Evolutionary conservation across 805 yeast genomes (phyloP).

Genomic region (Sugiyamaella chiloensis): DNA sequence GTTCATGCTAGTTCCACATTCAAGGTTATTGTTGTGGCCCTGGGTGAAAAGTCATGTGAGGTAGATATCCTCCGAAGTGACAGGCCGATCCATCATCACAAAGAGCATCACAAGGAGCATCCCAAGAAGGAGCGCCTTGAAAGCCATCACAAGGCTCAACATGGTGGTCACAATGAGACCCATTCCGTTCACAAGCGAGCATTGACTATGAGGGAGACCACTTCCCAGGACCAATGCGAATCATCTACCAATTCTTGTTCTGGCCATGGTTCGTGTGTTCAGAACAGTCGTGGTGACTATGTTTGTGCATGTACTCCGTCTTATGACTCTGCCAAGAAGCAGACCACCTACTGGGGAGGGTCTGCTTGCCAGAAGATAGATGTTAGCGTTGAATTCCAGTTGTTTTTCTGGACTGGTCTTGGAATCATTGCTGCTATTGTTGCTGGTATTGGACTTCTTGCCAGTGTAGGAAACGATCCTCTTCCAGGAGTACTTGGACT

Average conservation of each 20-base stretch:
- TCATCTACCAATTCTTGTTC: slow-evolving; percentile 35
- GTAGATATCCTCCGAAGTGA: not conserved
- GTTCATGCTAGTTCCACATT: slow-evolving; percentile 5
- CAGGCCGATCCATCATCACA: not conserved
- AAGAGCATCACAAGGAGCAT: not conserved
- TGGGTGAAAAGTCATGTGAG: slow-evolving; percentile 12
- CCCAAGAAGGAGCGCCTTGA: not conserved
- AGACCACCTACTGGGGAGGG: slow-evolving; percentile 40
- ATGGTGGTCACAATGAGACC: not conserved
- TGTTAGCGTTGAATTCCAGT: slow-evolving; percentile 60
- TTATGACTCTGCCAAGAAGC: slow-evolving; percentile 29
- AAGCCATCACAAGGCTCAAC: not conserved
- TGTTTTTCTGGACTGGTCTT: slow-evolving; percentile 64
- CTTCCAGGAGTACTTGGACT: slow-evolving; percentile 69
- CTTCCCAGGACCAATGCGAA: slow-evolving; percentile 33
- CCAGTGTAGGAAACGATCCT: slow-evolving; percentile 54
- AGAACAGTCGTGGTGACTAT: slow-evolving; percentile 28
- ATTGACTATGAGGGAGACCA: slow-evolving; percentile 6
- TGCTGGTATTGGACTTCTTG: slow-evolving; percentile 52
- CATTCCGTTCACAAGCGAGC: not conserved
- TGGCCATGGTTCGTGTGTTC: slow-evolving; percentile 38
- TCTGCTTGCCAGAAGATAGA: slow-evolving; percentile 64
- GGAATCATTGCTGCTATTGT: slow-evolving; percentile 46
- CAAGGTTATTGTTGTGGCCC: slow-evolving; percentile 13
- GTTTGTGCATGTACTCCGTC: slow-evolving; percentile 36